Conservation (phyloP, 306 rosid species). For the Gynostemma pentaphyllum region DNA sequence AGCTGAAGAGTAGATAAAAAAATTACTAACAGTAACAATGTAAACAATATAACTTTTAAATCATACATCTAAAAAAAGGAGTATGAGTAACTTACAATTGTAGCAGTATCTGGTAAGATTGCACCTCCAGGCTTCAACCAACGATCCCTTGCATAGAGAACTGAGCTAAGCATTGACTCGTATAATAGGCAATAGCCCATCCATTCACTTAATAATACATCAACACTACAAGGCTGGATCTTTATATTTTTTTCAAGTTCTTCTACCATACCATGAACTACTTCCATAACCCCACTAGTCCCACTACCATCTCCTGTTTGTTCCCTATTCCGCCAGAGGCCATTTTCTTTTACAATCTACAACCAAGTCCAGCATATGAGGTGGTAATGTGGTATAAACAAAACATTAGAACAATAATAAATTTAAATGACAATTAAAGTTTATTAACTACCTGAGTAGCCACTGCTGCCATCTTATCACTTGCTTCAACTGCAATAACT, state of each 20-base stretch:
- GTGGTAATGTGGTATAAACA: not conserved
- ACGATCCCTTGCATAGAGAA: conserved; percentile 79
- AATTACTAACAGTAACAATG: not conserved
- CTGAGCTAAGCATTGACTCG: conserved; percentile 91
- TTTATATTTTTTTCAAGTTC: conserved; percentile 48
- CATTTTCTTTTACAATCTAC: conserved; percentile 71
- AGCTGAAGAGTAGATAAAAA: conserved; percentile 29
- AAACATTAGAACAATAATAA: conserved; percentile 2
- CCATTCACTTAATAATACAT: conserved; percentile 89
- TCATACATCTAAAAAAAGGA: not conserved
- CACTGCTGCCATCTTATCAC: conserved; percentile 88
- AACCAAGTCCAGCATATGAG: conserved; percentile 7
- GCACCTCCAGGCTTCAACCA: conserved; percentile 97
- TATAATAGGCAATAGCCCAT: conserved; percentile 93
- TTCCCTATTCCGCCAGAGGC: conserved; percentile 30
- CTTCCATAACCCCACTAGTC: conserved; percentile 50
- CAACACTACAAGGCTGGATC: conserved; percentile 72
- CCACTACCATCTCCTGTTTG: conserved; percentile 23
- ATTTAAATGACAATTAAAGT: not conserved
- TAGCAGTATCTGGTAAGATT: conserved; percentile 86
- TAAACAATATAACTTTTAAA: not conserved
- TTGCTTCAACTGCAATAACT: conserved; percentile 91
- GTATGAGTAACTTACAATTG: conserved; percentile 51
- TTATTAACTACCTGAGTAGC: conserved; percentile 52
- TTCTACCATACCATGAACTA: conserved; percentile 74